Base-by-base conservation (phyloP, 148 eudicot genomes). In the Pharnaceum exiguum region DNA sequence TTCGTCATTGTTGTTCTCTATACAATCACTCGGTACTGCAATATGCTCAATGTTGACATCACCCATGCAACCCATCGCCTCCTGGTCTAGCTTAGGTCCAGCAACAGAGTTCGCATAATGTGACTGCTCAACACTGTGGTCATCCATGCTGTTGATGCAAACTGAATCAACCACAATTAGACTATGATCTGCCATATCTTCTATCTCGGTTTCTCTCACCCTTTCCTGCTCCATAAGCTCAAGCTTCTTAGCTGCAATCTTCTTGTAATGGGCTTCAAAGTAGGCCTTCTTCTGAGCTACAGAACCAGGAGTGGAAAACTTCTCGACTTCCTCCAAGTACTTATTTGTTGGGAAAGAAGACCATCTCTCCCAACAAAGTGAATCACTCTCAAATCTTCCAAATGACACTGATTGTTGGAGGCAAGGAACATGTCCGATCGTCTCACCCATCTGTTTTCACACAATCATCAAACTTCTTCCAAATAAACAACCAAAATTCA, bases 361-460 rank as follows among this genome's bases (percentile, higher is more conserved):
- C 94, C 94, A 91, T 81, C 85, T 85, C 72, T 91, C 98, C 98
- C 98, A 91, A 63, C 88, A 79, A 75, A 87, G 89, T 13, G 80
- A 60, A 77, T 91, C 96, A 63, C 71, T 82, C 65, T 87, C 94
- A 67, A 82, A 91, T 71, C 86, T 83, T 71, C 98, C 98, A 66
- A 91, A 91, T 2, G 98, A 91, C 59, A 91, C 82, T 8, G 98
- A 91, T 6, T 74, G 87, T 58, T 77, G 81, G 33, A 85, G 68
- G 39, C 75, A 42, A 45, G 71, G 36, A 15, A 57, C 46, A 54
- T 66, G 55, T 38, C 55, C 47, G 28, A 58, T 46, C 19, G 93
- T 64, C 37, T 77, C 85, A 45, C 77, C 84, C 95, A 81, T 93
- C 99, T 93, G 91, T 77, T 63, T 44, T 27, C 40, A 62, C 56